phyloP scores from a whole-genome alignment of 148 eudicot genomes.

The Fagopyrum tataricum region DNA sequence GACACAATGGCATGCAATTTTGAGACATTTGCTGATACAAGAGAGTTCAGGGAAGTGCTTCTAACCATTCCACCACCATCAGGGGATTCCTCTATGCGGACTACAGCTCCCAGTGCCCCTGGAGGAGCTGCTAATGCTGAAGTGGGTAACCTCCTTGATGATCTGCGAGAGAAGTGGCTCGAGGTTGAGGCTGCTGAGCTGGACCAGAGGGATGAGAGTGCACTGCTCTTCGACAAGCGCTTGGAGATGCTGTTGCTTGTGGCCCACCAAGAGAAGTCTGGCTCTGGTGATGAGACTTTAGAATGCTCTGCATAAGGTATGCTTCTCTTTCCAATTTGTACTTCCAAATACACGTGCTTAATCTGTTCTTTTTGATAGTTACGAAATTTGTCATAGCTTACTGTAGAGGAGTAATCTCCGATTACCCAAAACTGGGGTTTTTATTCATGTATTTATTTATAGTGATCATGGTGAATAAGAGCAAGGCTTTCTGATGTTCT shows the following conservation, averaged over 20 bases:
- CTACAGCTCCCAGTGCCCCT: slow-evolving; percentile 95
- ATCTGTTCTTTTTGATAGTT: neutral
- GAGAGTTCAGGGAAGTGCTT: slow-evolving; percentile 77
- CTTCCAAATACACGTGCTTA: neutral
- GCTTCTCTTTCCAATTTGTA: slow-evolving; percentile 1
- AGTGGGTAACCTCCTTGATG: slow-evolving; percentile 78
- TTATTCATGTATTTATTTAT: neutral
- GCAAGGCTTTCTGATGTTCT: neutral
- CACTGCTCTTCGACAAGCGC: slow-evolving; percentile 74
- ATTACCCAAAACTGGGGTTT: slow-evolving; percentile 4
- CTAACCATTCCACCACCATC: slow-evolving; percentile 95
- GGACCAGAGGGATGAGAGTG: slow-evolving; percentile 88
- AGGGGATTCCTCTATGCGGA: slow-evolving; percentile 84
- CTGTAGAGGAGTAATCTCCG: neutral
- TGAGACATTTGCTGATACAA: slow-evolving; percentile 79
- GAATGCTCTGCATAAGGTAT: slow-evolving; percentile 12
- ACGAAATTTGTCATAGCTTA: neutral
- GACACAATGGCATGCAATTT: slow-evolving; percentile 82
- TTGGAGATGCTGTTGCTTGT: slow-evolving; percentile 75
- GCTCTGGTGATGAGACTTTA: slow-evolving; percentile 5
- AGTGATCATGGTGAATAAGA: neutral
- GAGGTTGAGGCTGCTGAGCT: slow-evolving; percentile 91
- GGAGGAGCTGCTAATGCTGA: slow-evolving; percentile 38
- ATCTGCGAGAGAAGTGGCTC: slow-evolving; percentile 91
- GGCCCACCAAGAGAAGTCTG: slow-evolving; percentile 56